Evolutionary conservation across 2,329 filamentous ascomycete species (phyloP), one percentile per base, ranked within the genome.

Genomic region (Ophiostoma sp.): DNA sequence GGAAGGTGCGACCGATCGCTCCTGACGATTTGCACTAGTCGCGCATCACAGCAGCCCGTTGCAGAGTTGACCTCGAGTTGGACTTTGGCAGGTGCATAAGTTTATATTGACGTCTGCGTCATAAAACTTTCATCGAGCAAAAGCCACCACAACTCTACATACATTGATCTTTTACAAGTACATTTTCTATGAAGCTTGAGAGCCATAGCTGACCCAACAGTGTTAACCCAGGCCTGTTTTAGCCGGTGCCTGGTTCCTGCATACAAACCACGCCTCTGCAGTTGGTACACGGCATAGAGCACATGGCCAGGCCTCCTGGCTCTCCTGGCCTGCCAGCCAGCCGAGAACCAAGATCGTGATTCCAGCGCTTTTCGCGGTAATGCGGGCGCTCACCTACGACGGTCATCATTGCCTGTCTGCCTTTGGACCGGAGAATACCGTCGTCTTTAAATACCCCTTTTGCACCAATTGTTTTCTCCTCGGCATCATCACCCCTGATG

Each of bases 201-300:
- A 17, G 33, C 19, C 19, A 22, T 55, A 22, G 36, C n/a, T 45
- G n/a, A 6, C n/a, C 59, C 11, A 12, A 12, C 33, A 22, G 19
- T 25, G 19, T 15, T 25, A 22, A 55, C 17, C 15, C n/a, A 22
- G n/a, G 52, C 15, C 36, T 70, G 68, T 55, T 39, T 55, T 39
- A 39, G 48, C 48, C 66, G 48, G 66, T 69, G 48, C 66, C 66
- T 69, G 66, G 66, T 52, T 55, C 66, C 66, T 55, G 66, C 66
- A 69, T 55, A 39, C 31, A 25, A 52, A 39, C 11, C 61, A 66
- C 22, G 42, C n/a, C 15, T 48, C 15, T 25, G 17, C n/a, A 31
- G 25, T 28, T 42, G 36, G 5, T n/a, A 50, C n/a, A 42, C 64
- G 42, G 42, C 64, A n/a, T 25, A 50, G 12, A 33, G 61, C 61